A percentile compares a stretch with the other conserved stretches of the same genome.
These are phyloP conservation scores for Podaxis sp. DNA, from an alignment of 768 basidiomycete genomes.

Conservation along the genomic window DNA sequence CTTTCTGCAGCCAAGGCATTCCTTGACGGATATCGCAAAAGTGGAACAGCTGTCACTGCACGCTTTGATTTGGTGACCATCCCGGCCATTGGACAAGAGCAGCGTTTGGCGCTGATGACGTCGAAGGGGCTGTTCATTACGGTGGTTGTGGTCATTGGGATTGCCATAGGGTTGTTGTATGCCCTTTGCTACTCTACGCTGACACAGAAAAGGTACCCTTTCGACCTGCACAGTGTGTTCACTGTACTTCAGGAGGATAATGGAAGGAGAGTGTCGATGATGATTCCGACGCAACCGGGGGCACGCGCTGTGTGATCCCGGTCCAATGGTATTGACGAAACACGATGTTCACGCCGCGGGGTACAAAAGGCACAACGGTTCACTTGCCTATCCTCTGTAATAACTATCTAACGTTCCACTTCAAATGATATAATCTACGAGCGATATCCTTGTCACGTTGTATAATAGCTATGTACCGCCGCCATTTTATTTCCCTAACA, in stretches of 20 bases:
- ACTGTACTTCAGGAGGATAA: not conserved
- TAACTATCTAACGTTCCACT: not conserved
- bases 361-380: not conserved
- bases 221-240: constrained; percentile 8
- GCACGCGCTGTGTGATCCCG: not conserved
- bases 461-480: not conserved
- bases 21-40: constrained; percentile 15
- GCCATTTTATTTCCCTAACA: not conserved
- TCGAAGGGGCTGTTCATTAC: constrained; percentile 7
- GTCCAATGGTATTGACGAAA: not conserved
- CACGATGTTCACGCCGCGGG: not conserved
- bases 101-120: constrained; percentile 7
- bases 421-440: not conserved
- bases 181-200: not conserved
- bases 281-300: not conserved
- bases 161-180: not conserved
- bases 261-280: not conserved
- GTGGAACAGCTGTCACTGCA: not conserved
- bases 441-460: not conserved
- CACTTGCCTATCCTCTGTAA: not conserved
- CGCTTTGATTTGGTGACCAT: not conserved
- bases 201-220: constrained; percentile 1
- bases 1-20: constrained; percentile 16
- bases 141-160: not conserved
- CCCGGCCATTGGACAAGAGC: constrained; percentile 2